phyloP scores from a whole-genome alignment of 1,139 yeast species.

The Debaryomyces singareniensis region DNA sequence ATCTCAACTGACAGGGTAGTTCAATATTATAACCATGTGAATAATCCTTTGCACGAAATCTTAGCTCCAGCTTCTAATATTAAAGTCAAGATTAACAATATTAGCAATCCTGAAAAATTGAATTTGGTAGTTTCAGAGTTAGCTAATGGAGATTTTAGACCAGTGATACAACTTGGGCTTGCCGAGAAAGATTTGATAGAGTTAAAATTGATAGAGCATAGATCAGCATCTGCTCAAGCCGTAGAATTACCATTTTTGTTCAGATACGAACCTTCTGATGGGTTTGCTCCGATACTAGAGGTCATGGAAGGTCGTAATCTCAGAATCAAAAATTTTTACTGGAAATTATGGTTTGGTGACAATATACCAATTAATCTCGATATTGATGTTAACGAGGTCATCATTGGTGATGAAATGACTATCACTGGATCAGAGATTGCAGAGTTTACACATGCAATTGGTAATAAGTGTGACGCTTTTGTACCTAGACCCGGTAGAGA shows the following conservation, averaged over 20 bases:
- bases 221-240: constrained; percentile 73
- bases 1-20: constrained; percentile 73
- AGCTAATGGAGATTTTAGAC: constrained; percentile 64
- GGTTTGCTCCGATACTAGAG: constrained; percentile 92
- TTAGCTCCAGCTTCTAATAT: constrained; percentile 68
- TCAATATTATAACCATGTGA: constrained; percentile 74
- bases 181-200: constrained; percentile 46
- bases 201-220: constrained; percentile 76
- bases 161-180: constrained; percentile 61
- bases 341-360: constrained; percentile 94
- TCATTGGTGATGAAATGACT: constrained; percentile 63
- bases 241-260: constrained; percentile 73
- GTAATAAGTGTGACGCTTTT: constrained; percentile 94
- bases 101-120: constrained; percentile 47
- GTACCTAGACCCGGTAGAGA: constrained; percentile 82
- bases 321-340: constrained; percentile 92
- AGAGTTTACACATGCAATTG: constrained; percentile 95
- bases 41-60: constrained; percentile 74
- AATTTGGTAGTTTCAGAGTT: constrained; percentile 62
- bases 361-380: constrained; percentile 48
- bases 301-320: constrained; percentile 85
- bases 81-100: constrained; percentile 56
- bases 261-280: constrained; percentile 75
- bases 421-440: constrained; percentile 76
- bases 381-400: constrained; percentile 63